Evolutionary conservation across 2,329 filamentous ascomycete genomes (phyloP).

Genomic region (Aspergillus spinulosporus): DNA sequence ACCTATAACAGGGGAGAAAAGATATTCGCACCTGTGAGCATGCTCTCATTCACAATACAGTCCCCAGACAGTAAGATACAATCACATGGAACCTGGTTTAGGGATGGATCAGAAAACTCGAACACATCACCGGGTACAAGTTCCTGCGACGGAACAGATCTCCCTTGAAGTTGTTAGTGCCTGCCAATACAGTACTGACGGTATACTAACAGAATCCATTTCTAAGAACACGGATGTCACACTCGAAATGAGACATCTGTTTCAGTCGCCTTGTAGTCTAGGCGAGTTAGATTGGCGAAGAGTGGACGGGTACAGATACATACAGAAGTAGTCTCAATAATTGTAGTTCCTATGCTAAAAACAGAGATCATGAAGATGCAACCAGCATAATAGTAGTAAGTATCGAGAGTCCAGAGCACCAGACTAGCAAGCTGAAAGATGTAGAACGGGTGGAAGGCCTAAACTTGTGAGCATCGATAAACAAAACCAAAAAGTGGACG

Average conservation of each 20-base stretch:
- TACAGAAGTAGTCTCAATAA: slow-evolving; percentile 84
- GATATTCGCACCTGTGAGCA: slow-evolving; percentile 69
- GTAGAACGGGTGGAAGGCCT: slow-evolving; percentile 94
- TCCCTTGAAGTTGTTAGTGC: slow-evolving; percentile 56
- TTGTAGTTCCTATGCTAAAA: slow-evolving; percentile 83
- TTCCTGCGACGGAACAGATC: slow-evolving; percentile 79
- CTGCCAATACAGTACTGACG: not conserved
- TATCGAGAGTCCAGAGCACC: slow-evolving; percentile 88
- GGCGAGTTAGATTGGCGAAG: slow-evolving; percentile 3
- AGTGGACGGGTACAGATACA: slow-evolving; percentile 32
- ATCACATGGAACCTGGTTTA: slow-evolving; percentile 87
- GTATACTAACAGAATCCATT: slow-evolving; percentile 79
- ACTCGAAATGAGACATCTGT: slow-evolving; percentile 92
- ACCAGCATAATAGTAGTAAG: slow-evolving; percentile 96
- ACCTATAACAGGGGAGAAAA: not conserved
- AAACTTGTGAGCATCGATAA: slow-evolving; percentile 13
- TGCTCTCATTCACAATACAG: slow-evolving; percentile 98
- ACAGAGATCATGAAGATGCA: slow-evolving; percentile 95
- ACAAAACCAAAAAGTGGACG: slow-evolving; percentile 19
- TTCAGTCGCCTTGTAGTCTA: slow-evolving; percentile 85
- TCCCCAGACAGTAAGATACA: slow-evolving; percentile 89
- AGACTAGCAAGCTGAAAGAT: slow-evolving; percentile 96
- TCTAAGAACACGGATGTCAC: slow-evolving; percentile 86
- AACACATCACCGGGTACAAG: slow-evolving; percentile 95
- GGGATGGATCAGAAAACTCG: slow-evolving; percentile 89